phyloP scores from a whole-genome alignment of 2,329 filamentous ascomycete species.

The Apiospora pterosperma region DNA sequence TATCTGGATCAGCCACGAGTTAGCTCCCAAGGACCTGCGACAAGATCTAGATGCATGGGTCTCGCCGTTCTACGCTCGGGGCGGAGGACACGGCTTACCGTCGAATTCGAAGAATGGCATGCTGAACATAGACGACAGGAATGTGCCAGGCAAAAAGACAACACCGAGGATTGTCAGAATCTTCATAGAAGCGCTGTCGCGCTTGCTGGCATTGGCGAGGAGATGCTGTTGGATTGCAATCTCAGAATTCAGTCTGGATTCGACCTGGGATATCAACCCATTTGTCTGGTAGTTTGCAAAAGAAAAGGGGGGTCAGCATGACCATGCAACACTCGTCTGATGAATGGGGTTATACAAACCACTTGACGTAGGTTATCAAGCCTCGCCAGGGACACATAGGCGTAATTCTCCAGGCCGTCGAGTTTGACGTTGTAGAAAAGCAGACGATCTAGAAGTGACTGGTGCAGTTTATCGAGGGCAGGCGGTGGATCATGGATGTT shows the following conservation, averaged over 20 bases:
- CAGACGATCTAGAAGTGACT: conserved; percentile 22
- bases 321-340: neutral
- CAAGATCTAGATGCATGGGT: too few species aligned
- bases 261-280: neutral
- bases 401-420: conserved; percentile 32
- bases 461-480: conserved; percentile 20
- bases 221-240: conserved; percentile 20
- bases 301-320: neutral
- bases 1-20: neutral
- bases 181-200: conserved; percentile 24
- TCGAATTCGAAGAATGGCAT: neutral
- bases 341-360: conserved; percentile 19
- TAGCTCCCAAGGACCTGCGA: too few species aligned
- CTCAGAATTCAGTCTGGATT: conserved; percentile 26
- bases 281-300: neutral
- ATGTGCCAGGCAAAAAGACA: conserved; percentile 13
- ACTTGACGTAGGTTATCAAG: conserved; percentile 29
- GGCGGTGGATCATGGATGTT: neutral
- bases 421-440: conserved; percentile 30
- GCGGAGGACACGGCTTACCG: neutral
- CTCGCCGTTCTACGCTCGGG: too few species aligned
- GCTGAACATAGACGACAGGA: conserved; percentile 8
- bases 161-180: conserved; percentile 11
- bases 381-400: conserved; percentile 29
- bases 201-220: conserved; percentile 16